A percentile compares a stretch with the other conserved stretches of the same genome.
These are phyloP conservation scores for Hypoxylon sp. DNA, from an alignment of 2,329 filamentous ascomycete species.

Conservation along the genomic window DNA sequence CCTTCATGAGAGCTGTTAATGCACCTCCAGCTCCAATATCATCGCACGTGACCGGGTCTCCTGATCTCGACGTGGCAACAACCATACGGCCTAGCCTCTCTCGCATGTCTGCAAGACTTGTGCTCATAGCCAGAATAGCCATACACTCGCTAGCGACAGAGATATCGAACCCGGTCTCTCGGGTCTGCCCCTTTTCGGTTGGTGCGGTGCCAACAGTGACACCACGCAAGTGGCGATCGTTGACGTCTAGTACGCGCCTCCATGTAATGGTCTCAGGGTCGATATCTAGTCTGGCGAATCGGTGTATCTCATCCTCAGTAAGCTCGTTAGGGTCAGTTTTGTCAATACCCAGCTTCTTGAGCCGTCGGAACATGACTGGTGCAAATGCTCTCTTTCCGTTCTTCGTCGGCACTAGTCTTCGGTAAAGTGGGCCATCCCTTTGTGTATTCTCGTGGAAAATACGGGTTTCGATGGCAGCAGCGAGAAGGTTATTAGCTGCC, in stretches of 20 bases:
- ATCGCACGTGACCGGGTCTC: constrained; percentile 95
- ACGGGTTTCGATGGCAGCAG: constrained; percentile 95
- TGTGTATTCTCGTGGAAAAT: constrained; percentile 99
- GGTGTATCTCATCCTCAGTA: constrained; percentile 86
- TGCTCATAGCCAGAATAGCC: constrained; percentile 96
- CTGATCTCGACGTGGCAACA: constrained; percentile 84
- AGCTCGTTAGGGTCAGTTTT: constrained; percentile 95
- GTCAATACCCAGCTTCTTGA: constrained; percentile 95
- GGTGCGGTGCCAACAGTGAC: constrained; percentile 89
- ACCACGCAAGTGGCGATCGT: constrained; percentile 91
- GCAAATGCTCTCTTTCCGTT: constrained; percentile 89
- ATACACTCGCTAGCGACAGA: constrained; percentile 98
- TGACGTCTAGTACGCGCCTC: constrained; percentile 95
- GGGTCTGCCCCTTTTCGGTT: constrained; percentile 89
- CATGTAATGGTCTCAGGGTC: constrained; percentile 98
- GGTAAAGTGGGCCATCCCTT: constrained; percentile 89
- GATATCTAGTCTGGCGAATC: constrained; percentile 95
- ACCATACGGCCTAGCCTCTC: constrained; percentile 97
- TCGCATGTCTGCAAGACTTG: constrained; percentile 86
- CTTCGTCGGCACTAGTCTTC: constrained; percentile 87
- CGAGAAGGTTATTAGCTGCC: constrained; percentile 95
- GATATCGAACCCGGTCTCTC: constrained; percentile 96
- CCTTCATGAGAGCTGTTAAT: constrained; percentile 93
- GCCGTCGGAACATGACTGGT: constrained; percentile 89
- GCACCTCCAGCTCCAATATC: constrained; percentile 94